Conservation (phyloP, 1,284 basidiomycete genomes). For the Boletellus deceptivus region DNA sequence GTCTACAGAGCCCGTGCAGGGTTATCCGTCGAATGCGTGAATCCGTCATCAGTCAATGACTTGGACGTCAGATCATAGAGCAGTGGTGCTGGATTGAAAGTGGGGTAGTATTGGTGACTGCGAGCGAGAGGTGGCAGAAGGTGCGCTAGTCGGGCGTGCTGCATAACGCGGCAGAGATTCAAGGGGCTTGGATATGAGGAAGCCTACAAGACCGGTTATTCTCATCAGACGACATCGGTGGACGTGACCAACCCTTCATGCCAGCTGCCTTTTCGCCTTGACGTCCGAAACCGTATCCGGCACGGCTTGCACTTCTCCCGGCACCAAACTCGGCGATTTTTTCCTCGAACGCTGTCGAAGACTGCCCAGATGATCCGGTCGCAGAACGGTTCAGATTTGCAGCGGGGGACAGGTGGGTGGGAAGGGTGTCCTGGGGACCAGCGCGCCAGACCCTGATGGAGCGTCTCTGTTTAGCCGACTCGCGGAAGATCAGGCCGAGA, state of each 20-base stretch:
- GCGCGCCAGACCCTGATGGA: slow-evolving; percentile 62
- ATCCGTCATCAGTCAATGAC: slow-evolving; percentile 25
- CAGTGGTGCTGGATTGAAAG: slow-evolving; percentile 31
- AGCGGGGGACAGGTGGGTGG: slow-evolving; percentile 37
- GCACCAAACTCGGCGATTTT: slow-evolving; percentile 33
- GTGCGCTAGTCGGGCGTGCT: slow-evolving; percentile 32
- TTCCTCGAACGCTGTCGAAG: slow-evolving; percentile 38
- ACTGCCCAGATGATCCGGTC: slow-evolving; percentile 32
- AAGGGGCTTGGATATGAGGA: slow-evolving; percentile 53
- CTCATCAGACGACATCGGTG: not conserved
- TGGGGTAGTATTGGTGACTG: slow-evolving; percentile 24
- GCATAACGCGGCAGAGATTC: slow-evolving; percentile 57
- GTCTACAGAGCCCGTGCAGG: slow-evolving; percentile 7
- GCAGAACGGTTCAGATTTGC: slow-evolving; percentile 29
- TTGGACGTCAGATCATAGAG: slow-evolving; percentile 22
- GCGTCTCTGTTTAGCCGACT: slow-evolving; percentile 58
- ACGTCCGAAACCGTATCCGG: slow-evolving; percentile 62
- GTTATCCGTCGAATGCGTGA: slow-evolving; percentile 19
- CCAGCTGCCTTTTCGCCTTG: slow-evolving; percentile 77
- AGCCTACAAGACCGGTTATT: slow-evolving; percentile 31
- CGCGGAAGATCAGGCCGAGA: slow-evolving; percentile 71
- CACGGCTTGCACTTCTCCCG: slow-evolving; percentile 32
- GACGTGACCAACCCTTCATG: slow-evolving; percentile 46
- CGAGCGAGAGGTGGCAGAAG: slow-evolving; percentile 18
- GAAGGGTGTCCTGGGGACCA: slow-evolving; percentile 53